Evolutionary conservation across 352 stramenopile species (phyloP), one percentile per base, ranked within the genome.

Genomic region (Globisporangium mamillatum): DNA sequence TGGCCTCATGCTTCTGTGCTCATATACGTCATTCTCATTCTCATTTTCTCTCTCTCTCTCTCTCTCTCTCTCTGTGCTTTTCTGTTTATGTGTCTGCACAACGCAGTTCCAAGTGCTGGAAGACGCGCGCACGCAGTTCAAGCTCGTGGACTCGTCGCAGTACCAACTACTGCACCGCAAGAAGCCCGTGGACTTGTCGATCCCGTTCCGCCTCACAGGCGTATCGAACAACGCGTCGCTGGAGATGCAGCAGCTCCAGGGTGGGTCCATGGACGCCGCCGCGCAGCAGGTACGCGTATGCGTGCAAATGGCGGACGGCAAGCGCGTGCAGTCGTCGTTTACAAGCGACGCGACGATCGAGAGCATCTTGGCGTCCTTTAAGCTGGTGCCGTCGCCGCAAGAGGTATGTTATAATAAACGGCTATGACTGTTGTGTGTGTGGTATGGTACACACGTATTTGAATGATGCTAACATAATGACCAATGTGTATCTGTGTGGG

Each of bases 171-270:
- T 84, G 55, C 88, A 95, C 68, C 88, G 86, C 57, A 76, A 75
- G 48, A 80, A 73, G 16, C 54, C 79, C 8, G 72, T 96, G 22
- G 89, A 96, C 64, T 67, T 94, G 50, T 92, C 89, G 20, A 82
- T 94, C 54, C 88, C 89, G 38, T 96, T 96, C 62, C 85, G 88
- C 4, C 77, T 96, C 29, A 94, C 89, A 16, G 89, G 89, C 34
- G 81, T 96, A 25, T 93, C 89, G 41, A 93, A 93, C 68, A 95
- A 95, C 60, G 88, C 89, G 18, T 69, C 72, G 14, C 61, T 96
- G 24, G 85, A 96, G 70, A 56, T 96, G 38, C 74, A 72, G n/a
- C 77, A 75, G 46, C 60, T 83, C 2, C 72, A 75, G 25, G 70
- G 68, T 4, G 53, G 50, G 0, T 59, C 60, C 0, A 61, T 68